A percentile compares a stretch with the other conserved stretches of the same genome.
These are phyloP conservation scores for Articulospora tetracladia DNA, from an alignment of 495 filamentous ascomycete species.

Conservation along the genomic window DNA sequence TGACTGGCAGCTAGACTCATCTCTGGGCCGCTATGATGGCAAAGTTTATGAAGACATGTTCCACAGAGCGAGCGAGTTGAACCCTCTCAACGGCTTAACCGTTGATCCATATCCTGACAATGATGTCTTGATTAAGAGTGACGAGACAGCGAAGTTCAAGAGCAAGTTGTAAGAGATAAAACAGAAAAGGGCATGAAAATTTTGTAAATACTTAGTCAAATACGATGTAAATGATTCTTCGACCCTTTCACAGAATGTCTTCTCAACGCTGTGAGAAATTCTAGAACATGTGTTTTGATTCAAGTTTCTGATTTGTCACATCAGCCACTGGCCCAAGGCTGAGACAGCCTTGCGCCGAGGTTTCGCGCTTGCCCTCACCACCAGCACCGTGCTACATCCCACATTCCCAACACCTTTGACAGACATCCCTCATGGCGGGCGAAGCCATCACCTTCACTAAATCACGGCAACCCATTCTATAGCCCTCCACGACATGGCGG, in stretches of 20 bases:
- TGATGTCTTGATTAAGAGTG: constrained; percentile 53
- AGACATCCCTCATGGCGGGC: not conserved
- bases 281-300: not conserved
- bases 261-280: not conserved
- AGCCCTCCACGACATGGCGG: constrained; percentile 18
- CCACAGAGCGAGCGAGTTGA: constrained; percentile 58
- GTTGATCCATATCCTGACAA: constrained; percentile 67
- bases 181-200: not conserved
- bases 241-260: not conserved
- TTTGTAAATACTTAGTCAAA: not conserved
- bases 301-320: no score
- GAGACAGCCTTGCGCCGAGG: no score
- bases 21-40: constrained; percentile 60
- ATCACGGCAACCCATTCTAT: constrained; percentile 15
- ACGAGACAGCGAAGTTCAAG: constrained; percentile 30
- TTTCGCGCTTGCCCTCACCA: not conserved
- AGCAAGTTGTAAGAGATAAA: constrained; percentile 38
- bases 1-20: constrained; percentile 66
- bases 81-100: constrained; percentile 61
- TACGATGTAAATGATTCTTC: not conserved
- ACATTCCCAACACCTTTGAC: not conserved
- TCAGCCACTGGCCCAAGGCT: no score
- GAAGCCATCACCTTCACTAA: not conserved
- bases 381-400: not conserved
- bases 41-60: constrained; percentile 70